Base-by-base conservation (phyloP, 1,284 basidiomycete genomes). In the Porogramme epimiltina region DNA sequence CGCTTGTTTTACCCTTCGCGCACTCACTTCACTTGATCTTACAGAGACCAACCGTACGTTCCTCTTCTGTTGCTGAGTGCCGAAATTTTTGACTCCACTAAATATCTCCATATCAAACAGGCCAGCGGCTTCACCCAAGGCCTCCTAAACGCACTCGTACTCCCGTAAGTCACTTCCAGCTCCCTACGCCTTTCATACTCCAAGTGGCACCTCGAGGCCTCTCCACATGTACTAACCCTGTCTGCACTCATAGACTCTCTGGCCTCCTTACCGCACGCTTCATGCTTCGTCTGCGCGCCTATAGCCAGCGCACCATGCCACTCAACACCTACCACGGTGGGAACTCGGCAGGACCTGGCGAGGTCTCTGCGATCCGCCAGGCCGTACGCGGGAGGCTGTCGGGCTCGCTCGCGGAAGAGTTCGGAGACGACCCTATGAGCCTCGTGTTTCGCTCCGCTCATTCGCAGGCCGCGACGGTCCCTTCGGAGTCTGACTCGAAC, bases 191-290 rank as follows among this genome's bases (percentile, higher is more conserved):
- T n/a, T n/a, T n/a, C 22, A 23, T 37, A 15, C 13, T 16, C n/a
- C 9, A 24, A 5, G 24, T 5, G 9, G 4, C 33, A 5, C 34
- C 42, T 20, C 5, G 23, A n/a, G 24, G 24, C 5, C n/a, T 15
- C 10, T 22, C 20, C 42, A n/a, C 43, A 25, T n/a, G 18, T 43
- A 36, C 20, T 42, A 42, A 22, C 38, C 19, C 11, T 22, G 20
- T 23, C 45, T n/a, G n/a, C 43, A 13, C 55, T n/a, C n/a, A n/a
- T n/a, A 69, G 67, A 3, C 47, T 72, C 20, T 75, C 75, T 9
- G 72, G 64, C 10, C 52, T 59, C 6, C 63, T 71, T 42, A 66
- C 68, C 6, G 69, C 69, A 11, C 66, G 70, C 26, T 68, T 71
- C 55, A 60, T 72, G 33, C 60, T 72, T 10, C 59, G 67, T 53